Evolutionary conservation across 768 basidiomycete species (phyloP), one percentile per base, ranked within the genome.

Genomic region (Rossbeevera mucosa): DNA sequence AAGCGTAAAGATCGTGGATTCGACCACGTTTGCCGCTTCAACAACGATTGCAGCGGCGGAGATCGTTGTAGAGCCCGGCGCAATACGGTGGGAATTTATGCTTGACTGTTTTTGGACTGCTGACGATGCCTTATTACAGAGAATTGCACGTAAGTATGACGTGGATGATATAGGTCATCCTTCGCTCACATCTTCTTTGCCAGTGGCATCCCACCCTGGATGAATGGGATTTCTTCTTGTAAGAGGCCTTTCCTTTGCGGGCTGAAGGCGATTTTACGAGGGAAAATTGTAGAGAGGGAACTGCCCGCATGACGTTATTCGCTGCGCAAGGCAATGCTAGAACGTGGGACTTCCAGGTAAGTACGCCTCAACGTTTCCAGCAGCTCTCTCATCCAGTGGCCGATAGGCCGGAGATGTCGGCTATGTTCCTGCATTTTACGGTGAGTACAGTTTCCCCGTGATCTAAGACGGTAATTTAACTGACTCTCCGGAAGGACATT

Each of bases 161-260:
- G 24, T n/a, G 18, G 21, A 24, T 16, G 30, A 11, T 13, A 26
- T 18, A 12, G 18, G 14, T 18, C 1, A 4, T 13, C 8, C 2
- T 43, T 11, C 25, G 9, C 44, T 58, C n/a, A 52, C 4, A 3
- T n/a, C n/a, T 25, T 21, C 25, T 54, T 26, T 20, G 7, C 48
- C 42, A 84, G 83, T 86, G 85, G 85, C 85, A 86, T 57, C 85
- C 85, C 7, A 81, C 79, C 11, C 72, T 81, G 59, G 80, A 83
- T 53, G 83, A 85, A 67, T 85, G 83, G 83, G 74, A 69, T 45
- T 80, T 75, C 64, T 80, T 75, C 76, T 50, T 83, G 81, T 81
- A 62, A 50, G 72, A n/a, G 50, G 46, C 11, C 18, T 26, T 11
- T 2, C 5, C 30, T 28, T 28, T 25, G 11, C 12, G n/a, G 7